Evolutionary conservation across 371 early-diverging fungal species (phyloP).

Genomic region (Gilbertella persicaria): DNA sequence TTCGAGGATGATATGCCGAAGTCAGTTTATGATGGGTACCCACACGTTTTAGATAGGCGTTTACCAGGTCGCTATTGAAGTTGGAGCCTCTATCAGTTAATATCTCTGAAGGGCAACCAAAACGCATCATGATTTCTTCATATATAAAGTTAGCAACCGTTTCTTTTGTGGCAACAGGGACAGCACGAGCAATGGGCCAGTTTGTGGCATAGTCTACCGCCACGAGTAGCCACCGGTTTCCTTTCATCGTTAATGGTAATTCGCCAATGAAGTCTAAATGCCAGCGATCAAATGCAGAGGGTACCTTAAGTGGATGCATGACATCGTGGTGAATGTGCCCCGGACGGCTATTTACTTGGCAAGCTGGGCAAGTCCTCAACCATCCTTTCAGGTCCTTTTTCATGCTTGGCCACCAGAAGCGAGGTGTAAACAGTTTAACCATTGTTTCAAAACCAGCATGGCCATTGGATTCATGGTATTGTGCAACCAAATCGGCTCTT

Average conservation of each 20-base stretch:
- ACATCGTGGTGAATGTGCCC: background rate
- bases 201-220: slow-evolving; percentile 10
- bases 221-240: no score
- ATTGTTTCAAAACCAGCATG: no score
- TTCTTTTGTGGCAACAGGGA: no score
- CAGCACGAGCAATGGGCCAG: no score
- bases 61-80: slow-evolving; percentile 21
- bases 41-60: background rate
- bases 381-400: slow-evolving; percentile 10
- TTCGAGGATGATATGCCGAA: slow-evolving; percentile 21
- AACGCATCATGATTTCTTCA: no score
- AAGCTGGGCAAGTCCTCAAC: slow-evolving; percentile 15
- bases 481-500: no score
- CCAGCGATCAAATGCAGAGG: slow-evolving; percentile 21
- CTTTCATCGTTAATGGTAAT: no score
- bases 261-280: slow-evolving; percentile 28
- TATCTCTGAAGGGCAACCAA: slow-evolving; percentile 35
- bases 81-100: slow-evolving; percentile 41
- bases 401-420: no score
- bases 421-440: no score
- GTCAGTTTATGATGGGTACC: no score
- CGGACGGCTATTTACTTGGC: slow-evolving; percentile 12
- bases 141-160: no score
- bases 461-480: no score
- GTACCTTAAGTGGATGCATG: slow-evolving; percentile 16